These are phyloP conservation scores for Pseudogymnoascus sp. DNA, from an alignment of 2,329 filamentous ascomycete species.

Conservation along the genomic window DNA sequence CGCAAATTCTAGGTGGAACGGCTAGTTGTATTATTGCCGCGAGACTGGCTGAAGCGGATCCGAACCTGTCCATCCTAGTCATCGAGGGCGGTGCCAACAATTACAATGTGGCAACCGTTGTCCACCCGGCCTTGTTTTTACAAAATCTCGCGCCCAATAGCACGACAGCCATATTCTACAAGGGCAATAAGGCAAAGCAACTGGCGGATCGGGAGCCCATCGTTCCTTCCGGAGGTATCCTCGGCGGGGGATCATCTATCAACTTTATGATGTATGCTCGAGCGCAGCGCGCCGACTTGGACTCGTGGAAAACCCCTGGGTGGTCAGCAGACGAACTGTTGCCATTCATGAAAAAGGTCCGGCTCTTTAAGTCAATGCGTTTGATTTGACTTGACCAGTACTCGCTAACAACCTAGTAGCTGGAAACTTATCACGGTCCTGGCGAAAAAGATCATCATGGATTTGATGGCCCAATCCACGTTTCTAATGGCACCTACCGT, in stretches of 20 bases:
- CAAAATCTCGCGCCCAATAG: conserved; percentile 35
- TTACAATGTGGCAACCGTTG: conserved; percentile 35
- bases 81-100: conserved; percentile 43
- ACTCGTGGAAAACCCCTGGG: conserved; percentile 44
- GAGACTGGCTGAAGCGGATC: conserved; percentile 37
- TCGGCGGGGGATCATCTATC: conserved; percentile 55
- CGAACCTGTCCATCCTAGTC: conserved; percentile 37
- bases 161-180: conserved; percentile 38
- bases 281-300: conserved; percentile 39
- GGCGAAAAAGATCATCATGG: conserved; percentile 39
- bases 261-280: conserved; percentile 47
- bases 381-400: neutral
- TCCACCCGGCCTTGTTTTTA: conserved; percentile 38
- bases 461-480: conserved; percentile 43
- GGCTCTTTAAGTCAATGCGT: neutral
- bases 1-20: conserved; percentile 29
- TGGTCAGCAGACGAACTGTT: conserved; percentile 46
- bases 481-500: conserved; percentile 43
- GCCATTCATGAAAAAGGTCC: conserved; percentile 47
- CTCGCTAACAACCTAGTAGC: neutral
- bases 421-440: conserved; percentile 30
- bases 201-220: conserved; percentile 36
- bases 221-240: conserved; percentile 36
- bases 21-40: conserved; percentile 36
- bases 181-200: conserved; percentile 33